phyloP scores from a whole-genome alignment of 176 grass and related monocot species.

The Oryza meyeriana region DNA sequence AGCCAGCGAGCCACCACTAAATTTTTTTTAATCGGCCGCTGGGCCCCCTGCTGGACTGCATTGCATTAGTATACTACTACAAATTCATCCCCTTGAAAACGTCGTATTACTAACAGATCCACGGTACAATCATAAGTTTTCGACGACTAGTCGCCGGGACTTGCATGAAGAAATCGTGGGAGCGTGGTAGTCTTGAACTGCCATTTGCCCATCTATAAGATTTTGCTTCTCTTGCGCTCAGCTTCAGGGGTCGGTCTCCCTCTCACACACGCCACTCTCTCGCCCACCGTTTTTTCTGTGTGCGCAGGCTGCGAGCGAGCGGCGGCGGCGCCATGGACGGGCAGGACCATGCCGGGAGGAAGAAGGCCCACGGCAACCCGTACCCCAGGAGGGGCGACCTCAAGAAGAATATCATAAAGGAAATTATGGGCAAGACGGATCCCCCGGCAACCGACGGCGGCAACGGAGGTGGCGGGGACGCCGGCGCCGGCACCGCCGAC shows the following conservation, averaged over 20 bases:
- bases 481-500: background rate
- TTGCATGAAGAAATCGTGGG: background rate
- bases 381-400: constrained; percentile 30
- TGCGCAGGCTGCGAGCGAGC: background rate
- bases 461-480: background rate
- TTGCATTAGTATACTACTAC: background rate
- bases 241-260: background rate
- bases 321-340: constrained; percentile 29
- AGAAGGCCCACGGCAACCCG: constrained; percentile 23
- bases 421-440: background rate
- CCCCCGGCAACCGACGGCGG: background rate
- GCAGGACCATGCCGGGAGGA: constrained; percentile 10
- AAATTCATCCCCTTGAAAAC: background rate
- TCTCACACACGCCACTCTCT: background rate
- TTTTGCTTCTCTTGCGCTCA: too few relatives aligned
- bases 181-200: background rate
- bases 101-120: background rate
- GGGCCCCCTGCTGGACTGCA: too few relatives aligned
- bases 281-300: background rate
- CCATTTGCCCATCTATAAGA: background rate
- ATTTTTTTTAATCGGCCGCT: background rate
- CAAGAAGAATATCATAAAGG: constrained; percentile 19
- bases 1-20: too few relatives aligned
- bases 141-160: background rate
- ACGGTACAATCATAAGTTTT: background rate